Evolutionary conservation across 805 yeast genomes (phyloP).

Genomic region (Zygosaccharomyces lentus): DNA sequence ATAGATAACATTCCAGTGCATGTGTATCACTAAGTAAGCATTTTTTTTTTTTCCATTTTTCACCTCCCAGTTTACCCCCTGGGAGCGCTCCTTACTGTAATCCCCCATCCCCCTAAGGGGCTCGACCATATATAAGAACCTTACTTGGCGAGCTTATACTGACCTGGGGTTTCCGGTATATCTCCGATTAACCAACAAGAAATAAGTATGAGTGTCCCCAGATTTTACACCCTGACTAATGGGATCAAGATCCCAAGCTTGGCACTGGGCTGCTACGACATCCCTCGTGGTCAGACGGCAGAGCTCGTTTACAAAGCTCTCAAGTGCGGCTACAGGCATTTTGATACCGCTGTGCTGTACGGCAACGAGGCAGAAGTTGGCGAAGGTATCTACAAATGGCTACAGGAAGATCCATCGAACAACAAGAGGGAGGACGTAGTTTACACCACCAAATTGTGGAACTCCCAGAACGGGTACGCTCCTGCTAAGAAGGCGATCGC

Average conservation of each 20-base stretch:
- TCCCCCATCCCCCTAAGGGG: conserved; percentile 4
- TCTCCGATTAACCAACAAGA: background rate
- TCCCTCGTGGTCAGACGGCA: conserved; percentile 39
- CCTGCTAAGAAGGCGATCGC: conserved; percentile 56
- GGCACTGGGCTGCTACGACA: conserved; percentile 52
- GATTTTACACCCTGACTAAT: conserved; percentile 44
- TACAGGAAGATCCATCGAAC: conserved; percentile 43
- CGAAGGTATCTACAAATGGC: conserved; percentile 52
- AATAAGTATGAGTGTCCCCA: conserved; percentile 18
- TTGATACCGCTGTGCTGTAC: conserved; percentile 70
- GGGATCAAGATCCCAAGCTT: conserved; percentile 54
- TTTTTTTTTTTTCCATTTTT: background rate
- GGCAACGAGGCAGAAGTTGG: conserved; percentile 59
- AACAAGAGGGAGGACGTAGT: conserved; percentile 49
- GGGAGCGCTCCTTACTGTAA: background rate
- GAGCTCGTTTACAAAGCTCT: conserved; percentile 54
- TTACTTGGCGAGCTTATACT: background rate
- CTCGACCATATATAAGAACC: background rate
- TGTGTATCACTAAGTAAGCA: conserved; percentile 5
- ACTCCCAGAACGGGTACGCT: conserved; percentile 55
- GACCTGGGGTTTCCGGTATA: no score
- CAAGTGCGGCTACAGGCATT: conserved; percentile 63
- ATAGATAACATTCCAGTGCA: conserved; percentile 6
- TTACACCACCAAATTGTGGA: conserved; percentile 75
- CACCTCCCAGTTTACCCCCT: background rate